These are phyloP conservation scores for Pleomassaria siparia DNA, from an alignment of 2,329 filamentous ascomycete genomes.

Conservation along the genomic window DNA sequence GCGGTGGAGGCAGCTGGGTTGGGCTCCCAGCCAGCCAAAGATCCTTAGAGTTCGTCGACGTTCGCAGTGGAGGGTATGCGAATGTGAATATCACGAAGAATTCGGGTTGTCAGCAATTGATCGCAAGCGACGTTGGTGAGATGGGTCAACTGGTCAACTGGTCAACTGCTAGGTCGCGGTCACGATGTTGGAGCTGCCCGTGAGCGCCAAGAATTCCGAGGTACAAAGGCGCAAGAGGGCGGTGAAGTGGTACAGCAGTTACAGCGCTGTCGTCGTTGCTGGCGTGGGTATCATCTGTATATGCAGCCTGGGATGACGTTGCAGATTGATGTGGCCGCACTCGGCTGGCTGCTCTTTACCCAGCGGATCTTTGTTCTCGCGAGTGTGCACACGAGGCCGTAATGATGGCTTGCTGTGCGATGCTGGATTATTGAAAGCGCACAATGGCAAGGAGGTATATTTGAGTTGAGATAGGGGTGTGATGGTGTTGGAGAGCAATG, in stretches of 20 bases:
- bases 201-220: background rate
- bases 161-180: background rate
- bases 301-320: conserved; percentile 34
- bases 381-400: conserved; percentile 11
- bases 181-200: conserved; percentile 6
- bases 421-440: background rate
- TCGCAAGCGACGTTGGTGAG: conserved; percentile 6
- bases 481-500: background rate
- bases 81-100: conserved; percentile 1
- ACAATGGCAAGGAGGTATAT: conserved; percentile 1
- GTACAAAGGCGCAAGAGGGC: background rate
- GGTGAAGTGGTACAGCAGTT: background rate
- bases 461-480: background rate
- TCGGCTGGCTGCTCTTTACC: conserved; percentile 15
- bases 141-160: too few relatives aligned
- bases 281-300: conserved; percentile 14
- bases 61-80: background rate
- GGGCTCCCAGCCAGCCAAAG: conserved; percentile 1
- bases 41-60: background rate
- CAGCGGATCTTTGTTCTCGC: conserved; percentile 7
- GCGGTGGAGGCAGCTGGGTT: conserved; percentile 6
- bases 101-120: conserved; percentile 11
- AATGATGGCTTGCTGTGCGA: background rate
- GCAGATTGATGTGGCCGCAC: conserved; percentile 23
- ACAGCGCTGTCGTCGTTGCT: conserved; percentile 7